Conservation (phyloP, 163 green algal genomes). For the Coccomyxa subellipsoidea region DNA sequence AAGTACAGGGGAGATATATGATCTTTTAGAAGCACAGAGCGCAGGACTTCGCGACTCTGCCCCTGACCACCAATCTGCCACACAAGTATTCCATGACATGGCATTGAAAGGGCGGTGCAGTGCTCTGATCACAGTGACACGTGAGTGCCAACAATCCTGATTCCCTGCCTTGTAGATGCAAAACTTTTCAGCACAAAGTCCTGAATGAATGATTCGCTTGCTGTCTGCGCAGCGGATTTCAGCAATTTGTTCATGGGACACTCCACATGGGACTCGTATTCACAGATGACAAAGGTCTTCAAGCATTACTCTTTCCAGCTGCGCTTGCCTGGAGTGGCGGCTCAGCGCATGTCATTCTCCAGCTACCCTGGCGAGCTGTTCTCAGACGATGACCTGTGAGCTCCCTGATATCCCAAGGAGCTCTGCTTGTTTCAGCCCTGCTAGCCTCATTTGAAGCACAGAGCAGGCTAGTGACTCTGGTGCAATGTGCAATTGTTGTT, state of each 20-base stretch:
- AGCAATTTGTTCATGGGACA: constrained; percentile 60
- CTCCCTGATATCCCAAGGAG: background rate
- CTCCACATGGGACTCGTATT: constrained; percentile 65
- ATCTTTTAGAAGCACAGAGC: background rate
- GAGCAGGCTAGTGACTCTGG: too few relatives aligned
- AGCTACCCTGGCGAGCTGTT: constrained; percentile 61
- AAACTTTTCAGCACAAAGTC: too few relatives aligned
- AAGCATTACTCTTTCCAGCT: constrained; percentile 66
- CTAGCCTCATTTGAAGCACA: too few relatives aligned
- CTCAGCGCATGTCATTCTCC: constrained; percentile 44
- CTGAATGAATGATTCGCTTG: background rate
- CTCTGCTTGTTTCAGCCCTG: too few relatives aligned
- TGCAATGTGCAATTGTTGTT: too few relatives aligned
- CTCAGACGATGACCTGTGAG: constrained; percentile 52
- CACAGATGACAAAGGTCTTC: constrained; percentile 55
- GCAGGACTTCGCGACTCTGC: background rate
- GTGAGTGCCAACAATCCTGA: too few relatives aligned
- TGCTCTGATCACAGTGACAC: constrained; percentile 60
- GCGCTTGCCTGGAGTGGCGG: constrained; percentile 25
- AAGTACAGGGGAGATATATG: constrained; percentile 11
- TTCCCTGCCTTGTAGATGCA: too few relatives aligned
- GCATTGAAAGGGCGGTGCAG: constrained; percentile 52
- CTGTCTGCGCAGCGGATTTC: constrained; percentile 35
- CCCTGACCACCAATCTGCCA: background rate
- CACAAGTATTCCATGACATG: constrained; percentile 22